Conservation (phyloP, 192 early-diverging fungal genomes). For the Ambispora gerdemannii region DNA sequence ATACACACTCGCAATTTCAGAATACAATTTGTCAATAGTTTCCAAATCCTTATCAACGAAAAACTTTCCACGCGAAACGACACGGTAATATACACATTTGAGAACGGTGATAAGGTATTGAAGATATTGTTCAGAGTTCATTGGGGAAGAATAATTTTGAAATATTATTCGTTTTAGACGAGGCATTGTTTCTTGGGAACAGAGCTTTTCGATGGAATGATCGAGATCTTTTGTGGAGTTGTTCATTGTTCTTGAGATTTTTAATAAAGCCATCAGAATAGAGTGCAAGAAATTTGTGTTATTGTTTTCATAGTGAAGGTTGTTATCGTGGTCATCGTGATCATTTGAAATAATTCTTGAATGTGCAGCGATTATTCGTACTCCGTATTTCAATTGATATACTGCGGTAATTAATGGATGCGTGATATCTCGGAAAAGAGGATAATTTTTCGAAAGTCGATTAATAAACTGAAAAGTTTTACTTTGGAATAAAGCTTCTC, state of each 20-base stretch:
- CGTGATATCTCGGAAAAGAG: slow-evolving; percentile 70
- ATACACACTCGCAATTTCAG: slow-evolving; percentile 61
- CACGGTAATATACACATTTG: slow-evolving; percentile 41
- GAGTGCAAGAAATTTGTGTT: not conserved
- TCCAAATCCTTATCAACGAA: slow-evolving; percentile 41
- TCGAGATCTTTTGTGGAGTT: too few species aligned
- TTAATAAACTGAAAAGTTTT: slow-evolving; percentile 63
- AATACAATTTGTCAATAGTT: slow-evolving; percentile 51
- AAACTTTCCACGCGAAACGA: slow-evolving; percentile 43
- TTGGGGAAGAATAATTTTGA: slow-evolving; percentile 33
- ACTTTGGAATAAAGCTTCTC: slow-evolving; percentile 67
- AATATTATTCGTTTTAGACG: slow-evolving; percentile 48
- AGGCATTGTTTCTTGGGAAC: slow-evolving; percentile 38
- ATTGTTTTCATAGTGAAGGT: not conserved
- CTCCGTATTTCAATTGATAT: slow-evolving; percentile 72
- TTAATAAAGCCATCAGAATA: slow-evolving; percentile 13
- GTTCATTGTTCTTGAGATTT: slow-evolving; percentile 38
- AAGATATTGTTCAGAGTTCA: slow-evolving; percentile 53
- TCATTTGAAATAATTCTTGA: too few species aligned
- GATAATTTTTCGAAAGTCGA: slow-evolving; percentile 63
- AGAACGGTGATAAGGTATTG: slow-evolving; percentile 48
- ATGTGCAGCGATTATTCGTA: slow-evolving; percentile 51
- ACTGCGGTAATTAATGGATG: slow-evolving; percentile 67
- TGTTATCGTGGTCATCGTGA: too few species aligned
- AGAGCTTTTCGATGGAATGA: slow-evolving; percentile 41